Evolutionary conservation across 345 rosid genomes (phyloP).

Genomic region (Noccaea bulbosa): DNA sequence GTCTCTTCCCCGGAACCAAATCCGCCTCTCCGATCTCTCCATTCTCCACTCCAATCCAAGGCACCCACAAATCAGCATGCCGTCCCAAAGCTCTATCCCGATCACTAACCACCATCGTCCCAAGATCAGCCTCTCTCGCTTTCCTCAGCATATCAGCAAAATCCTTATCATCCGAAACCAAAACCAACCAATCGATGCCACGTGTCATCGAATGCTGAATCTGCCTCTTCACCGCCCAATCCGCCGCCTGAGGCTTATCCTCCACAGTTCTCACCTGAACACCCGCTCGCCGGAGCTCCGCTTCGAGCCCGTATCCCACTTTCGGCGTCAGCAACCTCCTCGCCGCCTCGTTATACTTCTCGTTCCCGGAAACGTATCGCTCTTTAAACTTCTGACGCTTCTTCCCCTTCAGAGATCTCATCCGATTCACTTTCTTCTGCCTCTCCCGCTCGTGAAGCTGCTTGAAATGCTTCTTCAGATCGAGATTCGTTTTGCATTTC

Average conservation of each 20-base stretch:
- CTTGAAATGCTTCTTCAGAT: constrained; percentile 83
- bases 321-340: constrained; percentile 65
- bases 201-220: constrained; percentile 88
- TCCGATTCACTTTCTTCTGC: constrained; percentile 77
- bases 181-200: constrained; percentile 82
- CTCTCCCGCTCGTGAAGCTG: constrained; percentile 91
- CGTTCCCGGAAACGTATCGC: constrained; percentile 69
- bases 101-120: constrained; percentile 88
- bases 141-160: constrained; percentile 75
- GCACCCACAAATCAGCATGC: constrained; percentile 88
- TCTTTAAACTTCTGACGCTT: constrained; percentile 76
- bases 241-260: constrained; percentile 97
- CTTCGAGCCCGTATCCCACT: constrained; percentile 73
- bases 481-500: constrained; percentile 78
- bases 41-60: constrained; percentile 82
- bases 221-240: constrained; percentile 96
- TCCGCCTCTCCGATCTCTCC: constrained; percentile 72
- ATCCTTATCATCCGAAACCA: constrained; percentile 90
- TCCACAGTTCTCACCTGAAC: constrained; percentile 80
- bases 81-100: constrained; percentile 65
- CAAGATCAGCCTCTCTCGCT: constrained; percentile 74
- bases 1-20: constrained; percentile 62
- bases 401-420: constrained; percentile 83
- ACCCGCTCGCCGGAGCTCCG: constrained; percentile 80
- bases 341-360: constrained; percentile 77